Conservation (phyloP, 2,329 filamentous ascomycete species). For the Claviceps sp. region DNA sequence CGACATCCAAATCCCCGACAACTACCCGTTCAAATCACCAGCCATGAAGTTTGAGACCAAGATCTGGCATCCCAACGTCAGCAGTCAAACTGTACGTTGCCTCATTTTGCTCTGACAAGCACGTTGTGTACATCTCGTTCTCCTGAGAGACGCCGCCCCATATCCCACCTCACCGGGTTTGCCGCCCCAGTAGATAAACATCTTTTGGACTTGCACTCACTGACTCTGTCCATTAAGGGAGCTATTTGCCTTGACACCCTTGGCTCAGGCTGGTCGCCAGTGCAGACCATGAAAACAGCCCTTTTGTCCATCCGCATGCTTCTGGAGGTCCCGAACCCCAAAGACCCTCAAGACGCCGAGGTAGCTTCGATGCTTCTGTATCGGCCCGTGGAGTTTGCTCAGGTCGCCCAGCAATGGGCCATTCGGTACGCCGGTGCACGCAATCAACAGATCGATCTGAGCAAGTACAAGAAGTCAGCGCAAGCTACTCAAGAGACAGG, state of each 20-base stretch:
- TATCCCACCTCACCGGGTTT: neutral
- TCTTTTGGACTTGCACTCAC: neutral
- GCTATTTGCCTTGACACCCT: constrained; percentile 95
- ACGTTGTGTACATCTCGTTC: neutral
- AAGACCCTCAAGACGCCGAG: constrained; percentile 92
- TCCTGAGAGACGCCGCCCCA: neutral
- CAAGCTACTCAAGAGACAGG: constrained; percentile 8
- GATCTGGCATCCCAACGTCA: constrained; percentile 96
- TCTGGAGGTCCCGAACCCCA: constrained; percentile 85
- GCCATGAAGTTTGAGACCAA: constrained; percentile 84
- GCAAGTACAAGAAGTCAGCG: constrained; percentile 23
- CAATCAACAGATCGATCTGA: constrained; percentile 22
- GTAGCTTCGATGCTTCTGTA: constrained; percentile 82
- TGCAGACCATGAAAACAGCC: constrained; percentile 91
- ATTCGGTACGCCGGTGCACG: constrained; percentile 71
- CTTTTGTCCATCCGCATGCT: constrained; percentile 87
- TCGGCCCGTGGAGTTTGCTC: constrained; percentile 64
- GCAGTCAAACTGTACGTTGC: constrained; percentile 68
- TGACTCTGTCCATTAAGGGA: constrained; percentile 42
- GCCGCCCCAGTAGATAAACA: neutral
- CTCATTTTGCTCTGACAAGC: neutral
- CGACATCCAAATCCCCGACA: constrained; percentile 74
- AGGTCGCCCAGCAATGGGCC: constrained; percentile 82
- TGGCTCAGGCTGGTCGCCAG: constrained; percentile 81
- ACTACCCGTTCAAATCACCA: constrained; percentile 89